Base-by-base conservation (phyloP, 495 filamentous ascomycete species). In the Trichoderma orchidacearum region DNA sequence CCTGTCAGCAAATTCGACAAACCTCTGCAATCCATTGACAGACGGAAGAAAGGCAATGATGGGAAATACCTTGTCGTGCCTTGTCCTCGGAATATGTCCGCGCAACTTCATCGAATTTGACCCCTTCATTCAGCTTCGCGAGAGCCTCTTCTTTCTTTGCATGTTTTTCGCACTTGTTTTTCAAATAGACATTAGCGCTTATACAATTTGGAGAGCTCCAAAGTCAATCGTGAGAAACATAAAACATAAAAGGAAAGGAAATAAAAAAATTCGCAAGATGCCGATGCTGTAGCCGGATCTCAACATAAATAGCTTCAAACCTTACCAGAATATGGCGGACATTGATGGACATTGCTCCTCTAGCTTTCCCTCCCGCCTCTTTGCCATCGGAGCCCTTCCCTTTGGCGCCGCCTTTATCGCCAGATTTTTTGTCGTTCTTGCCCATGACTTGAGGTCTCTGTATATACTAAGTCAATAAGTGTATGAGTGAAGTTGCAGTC, bases 131-230 rank as follows among this genome's bases (percentile, higher is more conserved):
- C 17, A 95, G 72, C 70, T 93, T 88, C 56, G 81, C 78, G 5
- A 95, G 67, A 0, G 90, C 91, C 67, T 93, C 87, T 72, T 95
- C 89, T 66, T 91, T 94, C 70, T 87, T 90, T 38, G 79, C 73
- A 68, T 90, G 81, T 69, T 96, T 96, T 66, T 89, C 87, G 66
- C 90, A 95, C 86, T 89, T n/a, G n/a, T n/a, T n/a, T n/a, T n/a
- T n/a, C n/a, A n/a, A n/a, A n/a, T n/a, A n/a, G n/a, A n/a, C n/a
- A n/a, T n/a, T n/a, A n/a, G n/a, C n/a, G n/a, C n/a, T n/a, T n/a
- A n/a, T n/a, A n/a, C n/a, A n/a, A n/a, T n/a, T n/a, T n/a, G n/a
- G n/a, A n/a, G n/a, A n/a, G n/a, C n/a, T n/a, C n/a, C n/a, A n/a
- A n/a, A n/a, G n/a, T n/a, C n/a, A n/a, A n/a, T n/a, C n/a, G n/a